phyloP scores from a whole-genome alignment of 352 stramenopile species.

The Aphanomyces cochlioides region DNA sequence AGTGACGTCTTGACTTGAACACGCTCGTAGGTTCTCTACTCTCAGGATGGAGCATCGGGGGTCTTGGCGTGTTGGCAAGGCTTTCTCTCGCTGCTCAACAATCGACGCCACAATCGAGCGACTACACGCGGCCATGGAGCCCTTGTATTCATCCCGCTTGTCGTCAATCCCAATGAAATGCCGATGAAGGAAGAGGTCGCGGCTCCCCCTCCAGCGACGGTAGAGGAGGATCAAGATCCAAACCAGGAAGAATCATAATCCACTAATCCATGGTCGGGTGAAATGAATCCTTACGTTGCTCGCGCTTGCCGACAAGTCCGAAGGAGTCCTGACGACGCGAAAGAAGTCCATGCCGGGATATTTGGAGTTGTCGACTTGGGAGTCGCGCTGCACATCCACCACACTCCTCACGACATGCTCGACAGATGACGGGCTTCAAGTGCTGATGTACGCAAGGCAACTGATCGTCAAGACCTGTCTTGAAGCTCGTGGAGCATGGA shows the following conservation, averaged over 20 bases:
- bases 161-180: not conserved
- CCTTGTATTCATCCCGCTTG: conserved; percentile 14
- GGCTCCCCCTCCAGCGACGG: not conserved
- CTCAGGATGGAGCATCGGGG: conserved; percentile 5
- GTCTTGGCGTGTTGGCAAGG: not conserved
- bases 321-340: no score
- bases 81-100: conserved; percentile 21
- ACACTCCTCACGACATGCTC: no score
- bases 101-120: conserved; percentile 26
- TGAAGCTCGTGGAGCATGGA: no score
- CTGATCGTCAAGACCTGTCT: no score
- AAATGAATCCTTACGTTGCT: no score
- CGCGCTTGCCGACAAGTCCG: no score
- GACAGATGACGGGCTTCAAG: no score
- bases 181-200: not conserved
- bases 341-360: no score
- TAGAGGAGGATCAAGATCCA: conserved; percentile 18
- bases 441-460: no score
- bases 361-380: no score
- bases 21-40: not conserved
- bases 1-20: not conserved
- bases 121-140: conserved; percentile 1
- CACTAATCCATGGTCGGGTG: no score
- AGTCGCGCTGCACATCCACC: no score
- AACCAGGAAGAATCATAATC: conserved; percentile 3